Percentiles rank a stretch among this genome's conserved stretches.
These are phyloP conservation scores for Galerina sulciceps DNA, from an alignment of 768 basidiomycete genomes.

Conservation along the genomic window DNA sequence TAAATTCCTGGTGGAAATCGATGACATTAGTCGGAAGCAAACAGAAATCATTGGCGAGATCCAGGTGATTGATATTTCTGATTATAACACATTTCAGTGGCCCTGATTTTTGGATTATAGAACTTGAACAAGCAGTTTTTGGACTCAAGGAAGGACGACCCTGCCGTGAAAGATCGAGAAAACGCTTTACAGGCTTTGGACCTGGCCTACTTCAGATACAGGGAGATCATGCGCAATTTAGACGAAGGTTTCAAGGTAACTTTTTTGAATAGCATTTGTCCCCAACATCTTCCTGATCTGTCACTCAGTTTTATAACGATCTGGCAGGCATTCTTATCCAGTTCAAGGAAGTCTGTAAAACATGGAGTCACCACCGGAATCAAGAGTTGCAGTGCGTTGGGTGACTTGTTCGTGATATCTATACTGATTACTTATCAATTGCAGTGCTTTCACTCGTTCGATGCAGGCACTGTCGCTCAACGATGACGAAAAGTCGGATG, in stretches of 20 bases:
- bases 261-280: not conserved
- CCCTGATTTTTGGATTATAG: constrained; percentile 18
- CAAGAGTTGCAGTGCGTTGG: constrained; percentile 73
- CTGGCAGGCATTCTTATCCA: constrained; percentile 71
- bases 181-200: constrained; percentile 82
- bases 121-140: constrained; percentile 77
- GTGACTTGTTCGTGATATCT: constrained; percentile 1
- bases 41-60: constrained; percentile 67
- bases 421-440: constrained; percentile 13
- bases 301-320: constrained; percentile 86
- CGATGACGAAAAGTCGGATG: constrained; percentile 16
- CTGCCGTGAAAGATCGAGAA: constrained; percentile 79
- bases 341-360: constrained; percentile 76
- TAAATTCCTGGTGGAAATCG: constrained; percentile 66
- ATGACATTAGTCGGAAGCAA: constrained; percentile 60
- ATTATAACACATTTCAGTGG: not conserved
- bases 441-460: constrained; percentile 46
- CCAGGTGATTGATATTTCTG: constrained; percentile 49
- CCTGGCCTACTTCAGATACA: constrained; percentile 84
- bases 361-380: constrained; percentile 73
- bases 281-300: not conserved
- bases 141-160: constrained; percentile 77
- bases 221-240: constrained; percentile 82
- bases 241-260: constrained; percentile 85
- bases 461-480: constrained; percentile 41